Evolutionary conservation across 2,329 filamentous ascomycete genomes (phyloP).

Genomic region (Dothideomycetes sp.): DNA sequence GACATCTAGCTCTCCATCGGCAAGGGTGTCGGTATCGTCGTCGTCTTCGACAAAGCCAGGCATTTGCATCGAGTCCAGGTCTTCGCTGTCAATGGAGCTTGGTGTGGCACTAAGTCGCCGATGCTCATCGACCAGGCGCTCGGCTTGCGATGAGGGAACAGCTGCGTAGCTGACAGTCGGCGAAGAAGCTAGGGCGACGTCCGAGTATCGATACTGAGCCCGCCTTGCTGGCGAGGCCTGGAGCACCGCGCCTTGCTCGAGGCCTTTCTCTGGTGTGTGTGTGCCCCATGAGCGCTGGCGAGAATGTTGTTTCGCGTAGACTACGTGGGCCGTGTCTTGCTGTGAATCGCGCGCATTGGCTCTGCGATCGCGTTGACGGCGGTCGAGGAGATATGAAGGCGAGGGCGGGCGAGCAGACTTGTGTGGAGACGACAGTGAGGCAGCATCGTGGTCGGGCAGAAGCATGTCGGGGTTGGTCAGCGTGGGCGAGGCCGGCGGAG

Average conservation of each 20-base stretch:
- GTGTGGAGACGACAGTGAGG: slow-evolving; percentile 13
- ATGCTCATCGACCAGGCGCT: slow-evolving; percentile 4
- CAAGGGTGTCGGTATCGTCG: slow-evolving; percentile 21
- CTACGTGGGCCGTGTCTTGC: no score
- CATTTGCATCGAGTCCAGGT: slow-evolving; percentile 29
- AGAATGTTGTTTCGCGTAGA: neutral
- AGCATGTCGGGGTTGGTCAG: slow-evolving; percentile 94
- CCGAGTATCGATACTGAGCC: neutral
- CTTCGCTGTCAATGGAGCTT: slow-evolving; percentile 34
- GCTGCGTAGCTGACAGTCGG: slow-evolving; percentile 15
- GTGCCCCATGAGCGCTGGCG: neutral
- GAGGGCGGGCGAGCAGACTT: slow-evolving; percentile 11
- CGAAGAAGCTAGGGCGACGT: slow-evolving; percentile 15
- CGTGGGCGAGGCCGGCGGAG: slow-evolving; percentile 68
- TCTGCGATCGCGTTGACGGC: neutral
- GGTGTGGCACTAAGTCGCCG: slow-evolving; percentile 12
- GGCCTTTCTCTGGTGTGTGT: slow-evolving; percentile 1
- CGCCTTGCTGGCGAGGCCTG: slow-evolving; percentile 7
- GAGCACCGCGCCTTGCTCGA: neutral
- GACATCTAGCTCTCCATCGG: slow-evolving; percentile 10
- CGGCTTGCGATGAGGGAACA: neutral
- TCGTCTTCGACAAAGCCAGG: slow-evolving; percentile 13
- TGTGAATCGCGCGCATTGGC: neutral
- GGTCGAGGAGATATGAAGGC: slow-evolving; percentile 10
- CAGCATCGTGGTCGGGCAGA: slow-evolving; percentile 47